phyloP scores from a whole-genome alignment of 2,329 filamentous ascomycete species.

The Canariomyces notabilis region DNA sequence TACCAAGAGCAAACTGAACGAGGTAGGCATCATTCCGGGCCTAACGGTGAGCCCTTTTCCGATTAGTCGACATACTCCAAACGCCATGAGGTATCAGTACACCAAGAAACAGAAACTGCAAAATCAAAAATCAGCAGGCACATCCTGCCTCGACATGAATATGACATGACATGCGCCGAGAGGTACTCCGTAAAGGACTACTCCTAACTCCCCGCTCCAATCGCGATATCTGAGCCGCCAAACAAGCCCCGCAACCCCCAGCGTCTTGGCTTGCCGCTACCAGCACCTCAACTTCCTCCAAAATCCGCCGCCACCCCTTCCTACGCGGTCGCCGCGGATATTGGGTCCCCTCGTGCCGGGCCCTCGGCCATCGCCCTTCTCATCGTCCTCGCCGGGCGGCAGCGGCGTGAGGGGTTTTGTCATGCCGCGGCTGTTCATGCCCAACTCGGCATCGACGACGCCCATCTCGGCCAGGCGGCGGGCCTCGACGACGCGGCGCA shows the following conservation, averaged over 20 bases:
- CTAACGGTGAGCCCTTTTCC: neutral
- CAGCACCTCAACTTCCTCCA: conserved; percentile 55
- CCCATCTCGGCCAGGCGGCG: conserved; percentile 47
- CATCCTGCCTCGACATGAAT: neutral
- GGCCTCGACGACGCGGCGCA: conserved; percentile 57
- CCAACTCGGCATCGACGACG: conserved; percentile 34
- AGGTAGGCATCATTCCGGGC: neutral
- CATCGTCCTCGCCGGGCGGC: conserved; percentile 32
- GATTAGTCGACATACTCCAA: neutral
- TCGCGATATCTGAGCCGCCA: neutral
- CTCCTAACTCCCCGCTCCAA: neutral
- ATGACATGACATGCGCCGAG: neutral
- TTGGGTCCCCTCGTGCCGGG: conserved; percentile 42
- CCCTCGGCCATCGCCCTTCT: conserved; percentile 34
- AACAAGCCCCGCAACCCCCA: neutral
- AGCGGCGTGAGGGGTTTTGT: conserved; percentile 55
- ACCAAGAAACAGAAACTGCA: neutral
- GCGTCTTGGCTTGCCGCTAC: conserved; percentile 29
- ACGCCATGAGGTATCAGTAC: conserved; percentile 4
- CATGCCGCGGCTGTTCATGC: conserved; percentile 46
- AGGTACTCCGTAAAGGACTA: neutral
- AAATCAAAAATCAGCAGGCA: neutral
- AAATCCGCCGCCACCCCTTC: conserved; percentile 42
- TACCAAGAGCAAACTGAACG: neutral
- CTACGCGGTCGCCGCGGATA: conserved; percentile 40